These are phyloP conservation scores for Triticum aestivum DNA, from an alignment of 176 grass and related monocot genomes.

Conservation along the genomic window IWGSC_CS_RefSeq_v2.1 NC_057808.1:290546505-290547004, in stretches of 20 bases:
- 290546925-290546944: background rate
- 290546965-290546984: constrained; percentile 29
- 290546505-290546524: no score
- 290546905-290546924: background rate
- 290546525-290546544: no score
- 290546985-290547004: constrained; percentile 48
- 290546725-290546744: background rate
- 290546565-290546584: no score
- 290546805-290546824: background rate
- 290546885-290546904: background rate
- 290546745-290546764: background rate
- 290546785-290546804: background rate
- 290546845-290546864: background rate
- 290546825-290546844: background rate
- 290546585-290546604: no score
- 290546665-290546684: no score
- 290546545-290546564: no score
- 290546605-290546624: no score
- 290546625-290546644: no score
- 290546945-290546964: constrained; percentile 12
- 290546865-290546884: background rate
- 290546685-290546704: no score
- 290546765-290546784: background rate
- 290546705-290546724: background rate
- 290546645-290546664: no score